Evolutionary conservation across 768 basidiomycete species (phyloP), one percentile per base, ranked within the genome.

Genomic region (Agaricus sinodeliciosus): DNA sequence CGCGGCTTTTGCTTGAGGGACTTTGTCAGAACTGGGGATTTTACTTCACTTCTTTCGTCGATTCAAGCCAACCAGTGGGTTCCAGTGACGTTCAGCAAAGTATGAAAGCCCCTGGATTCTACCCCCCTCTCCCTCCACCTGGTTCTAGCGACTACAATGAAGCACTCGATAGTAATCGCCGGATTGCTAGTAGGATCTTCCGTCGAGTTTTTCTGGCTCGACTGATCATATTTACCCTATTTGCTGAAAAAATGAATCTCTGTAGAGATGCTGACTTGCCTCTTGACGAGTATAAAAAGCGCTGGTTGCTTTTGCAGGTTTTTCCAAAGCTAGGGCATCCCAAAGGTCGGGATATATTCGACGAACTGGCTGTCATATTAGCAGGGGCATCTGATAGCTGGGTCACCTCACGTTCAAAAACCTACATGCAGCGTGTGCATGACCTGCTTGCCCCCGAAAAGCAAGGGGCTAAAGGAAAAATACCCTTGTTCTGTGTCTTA

Each of bases 1-100:
- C 74, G 0, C 63, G 74, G 26, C 63, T 74, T 9, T 61, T 77
- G 3, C 58, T 77, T 7, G 74, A 76, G 58, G 74, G 74, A 19
- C 65, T 77, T 4, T 76, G 74, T 50, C 57, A 67, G 27, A 61
- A 69, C 41, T 77, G 75, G 75, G 75, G 74, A 3, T 71, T 77
- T 49, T 77, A 77, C 58, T 74, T 77, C 56, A 76, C 74, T 0
- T 74, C 73, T 9, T 54, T 66, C 11, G 68, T 74, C 43, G 75
- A 77, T 55, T 70, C 71, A 18, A 72, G 70, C 50, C 61, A 67
- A 27, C 61, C 22, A 2, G 22, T 74, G 16, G 74, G 75, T 8
- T 77, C 75, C 1, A 67, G 60, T 51, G 74, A 77, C 55, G 65
- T 76, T 26, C 69, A 73, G 52, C 69, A 72, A 48, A 66, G 67